Conservation (phyloP, 1,284 basidiomycete genomes). For the Coniferiporia sulphurascens region DNA sequence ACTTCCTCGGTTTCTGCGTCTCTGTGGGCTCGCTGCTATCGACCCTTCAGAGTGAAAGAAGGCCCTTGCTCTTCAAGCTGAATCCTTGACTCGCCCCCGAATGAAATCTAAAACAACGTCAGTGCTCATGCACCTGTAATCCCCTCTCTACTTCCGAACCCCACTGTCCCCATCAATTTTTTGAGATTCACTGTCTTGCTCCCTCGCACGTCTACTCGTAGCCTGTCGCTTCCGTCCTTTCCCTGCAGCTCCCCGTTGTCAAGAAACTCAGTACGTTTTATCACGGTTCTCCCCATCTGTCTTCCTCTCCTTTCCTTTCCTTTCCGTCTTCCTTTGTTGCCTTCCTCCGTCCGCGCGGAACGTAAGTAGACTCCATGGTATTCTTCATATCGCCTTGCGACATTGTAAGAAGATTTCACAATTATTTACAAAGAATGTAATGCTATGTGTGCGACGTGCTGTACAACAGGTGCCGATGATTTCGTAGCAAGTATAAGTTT, state of each 20-base stretch:
- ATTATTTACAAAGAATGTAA: background rate
- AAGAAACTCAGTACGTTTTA: background rate
- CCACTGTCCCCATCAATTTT: conserved; percentile 4
- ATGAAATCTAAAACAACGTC: conserved; percentile 6
- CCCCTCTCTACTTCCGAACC: conserved; percentile 7
- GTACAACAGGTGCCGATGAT: background rate
- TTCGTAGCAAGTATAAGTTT: conserved; percentile 7
- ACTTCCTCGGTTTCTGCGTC: background rate
- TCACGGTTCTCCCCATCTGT: no score
- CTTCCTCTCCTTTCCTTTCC: background rate
- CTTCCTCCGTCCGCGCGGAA: background rate
- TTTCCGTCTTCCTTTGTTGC: background rate
- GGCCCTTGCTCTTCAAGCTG: background rate
- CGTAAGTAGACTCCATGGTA: conserved; percentile 7
- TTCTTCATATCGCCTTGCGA: background rate
- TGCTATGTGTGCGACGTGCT: background rate
- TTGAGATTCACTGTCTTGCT: background rate
- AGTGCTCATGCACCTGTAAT: conserved; percentile 3
- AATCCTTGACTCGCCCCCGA: background rate
- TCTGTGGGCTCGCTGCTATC: background rate
- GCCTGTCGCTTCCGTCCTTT: conserved; percentile 13
- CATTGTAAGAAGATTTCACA: background rate
- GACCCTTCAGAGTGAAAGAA: background rate
- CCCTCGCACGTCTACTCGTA: conserved; percentile 4
- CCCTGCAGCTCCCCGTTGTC: background rate